phyloP scores from a whole-genome alignment of 139 green algal genomes.

The Chloropicon primus region DNA sequence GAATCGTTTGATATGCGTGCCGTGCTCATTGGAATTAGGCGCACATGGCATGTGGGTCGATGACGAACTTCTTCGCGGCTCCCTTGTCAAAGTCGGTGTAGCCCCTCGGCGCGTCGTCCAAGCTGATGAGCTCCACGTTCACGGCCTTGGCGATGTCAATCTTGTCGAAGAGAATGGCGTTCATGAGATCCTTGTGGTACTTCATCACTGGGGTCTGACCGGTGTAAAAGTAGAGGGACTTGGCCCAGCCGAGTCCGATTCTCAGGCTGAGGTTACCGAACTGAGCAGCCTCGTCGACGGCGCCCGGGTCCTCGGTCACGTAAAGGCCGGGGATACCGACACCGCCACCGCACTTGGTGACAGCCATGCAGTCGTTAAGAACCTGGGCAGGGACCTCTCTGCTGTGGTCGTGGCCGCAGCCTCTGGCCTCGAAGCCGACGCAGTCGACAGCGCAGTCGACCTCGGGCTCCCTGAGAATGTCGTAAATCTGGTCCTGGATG shows the following conservation, averaged over 20 bases:
- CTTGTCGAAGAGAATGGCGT: constrained; percentile 20
- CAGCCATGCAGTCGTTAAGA: constrained; percentile 20
- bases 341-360: constrained; percentile 9
- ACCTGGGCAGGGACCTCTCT: constrained; percentile 17
- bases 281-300: constrained; percentile 13
- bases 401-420: constrained; percentile 11
- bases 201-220: constrained; percentile 22
- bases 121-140: constrained; percentile 18
- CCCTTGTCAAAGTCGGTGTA: constrained; percentile 25
- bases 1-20: too few relatives aligned
- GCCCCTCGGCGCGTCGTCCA: constrained; percentile 16
- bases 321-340: constrained; percentile 20
- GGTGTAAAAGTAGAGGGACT: constrained; percentile 11
- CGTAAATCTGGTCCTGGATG: constrained; percentile 11
- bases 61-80: constrained; percentile 20
- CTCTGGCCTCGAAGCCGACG: constrained; percentile 17
- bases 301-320: constrained; percentile 18
- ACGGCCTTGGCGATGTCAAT: constrained; percentile 17
- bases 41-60: constrained; percentile 18
- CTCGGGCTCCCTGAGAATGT: constrained; percentile 14
- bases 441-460: constrained; percentile 18
- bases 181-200: constrained; percentile 21
- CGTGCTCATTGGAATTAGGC: too few relatives aligned
- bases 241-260: constrained; percentile 17
- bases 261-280: constrained; percentile 15